Base-by-base conservation (phyloP, 441 rosid species). In the Populus hybrid region DNA sequence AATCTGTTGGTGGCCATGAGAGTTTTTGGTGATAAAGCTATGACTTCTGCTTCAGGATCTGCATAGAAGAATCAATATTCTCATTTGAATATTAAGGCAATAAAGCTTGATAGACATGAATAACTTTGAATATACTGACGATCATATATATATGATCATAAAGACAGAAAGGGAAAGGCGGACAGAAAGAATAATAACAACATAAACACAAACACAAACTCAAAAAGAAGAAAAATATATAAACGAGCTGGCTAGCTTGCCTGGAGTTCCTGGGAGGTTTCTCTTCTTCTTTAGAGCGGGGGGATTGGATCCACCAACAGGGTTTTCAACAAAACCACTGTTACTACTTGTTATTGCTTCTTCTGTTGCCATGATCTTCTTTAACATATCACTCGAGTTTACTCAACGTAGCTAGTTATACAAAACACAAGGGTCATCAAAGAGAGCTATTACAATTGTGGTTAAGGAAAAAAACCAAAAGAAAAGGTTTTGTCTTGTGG, bases 201-300 rank as follows among this genome's bases (percentile, higher is more conserved):
- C 32, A 38, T 57, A 75, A 59, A 23, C 23, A n/a, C n/a, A 1
- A 68, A 30, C 32, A 30, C 4, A 68, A 12, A 42, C 16, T 28
- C n/a, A 68, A 32, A 35, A 67, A 67, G 38, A 69, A 4, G 42
- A 35, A 69, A 30, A 30, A 16, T 3, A 54, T 0, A 32, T 23
- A 66, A 66, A 26, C 8, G 3, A 6, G 10, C 69, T 23, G 38
- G 35, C 32, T 30, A 30, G 32, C 87, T 82, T 82, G 85, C 99
- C 99, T 86, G 99, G 99, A 32, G 85, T 93, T 87, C 99, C 99
- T 61, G 99, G 99, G 75, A 92, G 95, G 84, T 88, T 95, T 84
- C 98, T 89, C 87, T 91, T 95, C 92, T 85, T 95, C 92, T 91
- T 95, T 40, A 70, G 72, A 68, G 81, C 35, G 57, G 86, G 86